Conservation (phyloP, 345 rosid species). For the Eucalyptus marginata region DNA sequence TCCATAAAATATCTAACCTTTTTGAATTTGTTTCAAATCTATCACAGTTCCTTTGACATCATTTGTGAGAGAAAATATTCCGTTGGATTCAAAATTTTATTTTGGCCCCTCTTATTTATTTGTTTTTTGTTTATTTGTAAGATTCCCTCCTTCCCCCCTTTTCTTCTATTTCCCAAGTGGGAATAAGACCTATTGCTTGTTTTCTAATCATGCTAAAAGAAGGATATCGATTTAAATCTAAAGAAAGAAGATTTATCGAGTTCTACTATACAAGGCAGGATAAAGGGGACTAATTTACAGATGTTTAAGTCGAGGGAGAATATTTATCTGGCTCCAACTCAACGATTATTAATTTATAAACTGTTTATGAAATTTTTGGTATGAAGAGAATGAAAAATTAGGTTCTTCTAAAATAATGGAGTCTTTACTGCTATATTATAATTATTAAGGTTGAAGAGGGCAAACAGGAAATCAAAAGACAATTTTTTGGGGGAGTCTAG, state of each 20-base stretch:
- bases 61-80: neutral
- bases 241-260: neutral
- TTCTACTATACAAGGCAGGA: neutral
- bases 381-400: neutral
- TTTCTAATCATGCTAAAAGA: neutral
- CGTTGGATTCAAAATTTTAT: neutral
- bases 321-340: neutral
- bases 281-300: neutral
- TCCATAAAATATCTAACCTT: neutral
- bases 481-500: neutral
- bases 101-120: neutral
- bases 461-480: neutral
- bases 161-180: neutral
- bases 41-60: neutral
- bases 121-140: neutral
- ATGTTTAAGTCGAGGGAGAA: neutral
- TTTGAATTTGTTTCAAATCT: neutral
- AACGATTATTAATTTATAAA: neutral
- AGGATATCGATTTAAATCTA: neutral
- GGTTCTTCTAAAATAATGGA: neutral
- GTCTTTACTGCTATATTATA: neutral
- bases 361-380: neutral
- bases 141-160: neutral
- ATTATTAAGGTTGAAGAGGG: neutral
- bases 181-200: neutral